Percentiles rank a stretch among this genome's conserved stretches.
Conservation (phyloP, 371 early-diverging fungal species). For the Thermomucor indicae-seudaticae region DNA sequence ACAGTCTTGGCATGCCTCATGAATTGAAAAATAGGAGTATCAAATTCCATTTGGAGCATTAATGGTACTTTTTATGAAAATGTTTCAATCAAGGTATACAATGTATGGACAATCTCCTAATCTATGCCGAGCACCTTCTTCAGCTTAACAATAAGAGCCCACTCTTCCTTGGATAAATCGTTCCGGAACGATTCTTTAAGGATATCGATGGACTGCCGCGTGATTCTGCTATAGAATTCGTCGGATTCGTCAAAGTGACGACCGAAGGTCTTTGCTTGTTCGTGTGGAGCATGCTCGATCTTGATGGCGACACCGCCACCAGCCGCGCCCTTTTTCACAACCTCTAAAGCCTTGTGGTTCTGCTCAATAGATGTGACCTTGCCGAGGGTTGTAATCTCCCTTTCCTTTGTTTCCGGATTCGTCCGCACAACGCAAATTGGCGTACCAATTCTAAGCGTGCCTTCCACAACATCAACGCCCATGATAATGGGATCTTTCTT, state of each 20-base stretch:
- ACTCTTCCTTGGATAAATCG: constrained; percentile 94
- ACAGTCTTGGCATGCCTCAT: too few relatives aligned
- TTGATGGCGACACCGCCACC: constrained; percentile 95
- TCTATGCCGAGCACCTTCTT: constrained; percentile 62
- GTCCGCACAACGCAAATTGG: constrained; percentile 92
- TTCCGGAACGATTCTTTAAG: constrained; percentile 96
- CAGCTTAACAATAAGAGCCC: constrained; percentile 83
- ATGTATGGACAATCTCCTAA: too few relatives aligned
- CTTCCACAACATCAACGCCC: constrained; percentile 97
- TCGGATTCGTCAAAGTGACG: constrained; percentile 95
- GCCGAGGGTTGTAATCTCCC: constrained; percentile 81
- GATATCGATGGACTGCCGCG: constrained; percentile 95
- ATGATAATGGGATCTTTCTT: constrained; percentile 97
- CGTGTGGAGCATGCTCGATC: constrained; percentile 88
- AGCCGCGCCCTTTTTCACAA: constrained; percentile 83
- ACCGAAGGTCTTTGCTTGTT: constrained; percentile 90
- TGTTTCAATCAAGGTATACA: too few relatives aligned
- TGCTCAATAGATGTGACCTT: constrained; percentile 95
- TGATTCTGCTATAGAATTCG: constrained; percentile 77
- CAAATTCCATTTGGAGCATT: too few relatives aligned
- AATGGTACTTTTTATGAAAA: too few relatives aligned
- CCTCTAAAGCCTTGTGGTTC: constrained; percentile 88
- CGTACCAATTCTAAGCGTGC: constrained; percentile 90
- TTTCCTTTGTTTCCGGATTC: constrained; percentile 70
- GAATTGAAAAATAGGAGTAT: too few relatives aligned